Evolutionary conservation across 768 basidiomycete species (phyloP).

Genomic region (Mycena chlorophos): DNA sequence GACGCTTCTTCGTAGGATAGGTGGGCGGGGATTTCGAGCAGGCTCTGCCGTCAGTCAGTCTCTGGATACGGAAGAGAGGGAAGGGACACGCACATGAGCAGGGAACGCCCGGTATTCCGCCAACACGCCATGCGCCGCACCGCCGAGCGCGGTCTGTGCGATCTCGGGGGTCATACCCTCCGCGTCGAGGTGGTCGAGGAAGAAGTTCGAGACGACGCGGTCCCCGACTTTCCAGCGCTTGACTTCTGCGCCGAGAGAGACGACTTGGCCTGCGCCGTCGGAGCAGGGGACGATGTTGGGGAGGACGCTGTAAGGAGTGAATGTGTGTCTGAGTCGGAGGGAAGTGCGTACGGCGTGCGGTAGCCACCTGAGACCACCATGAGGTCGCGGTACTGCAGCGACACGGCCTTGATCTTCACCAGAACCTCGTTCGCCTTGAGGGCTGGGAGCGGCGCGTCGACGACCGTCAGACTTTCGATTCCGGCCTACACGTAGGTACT

Average conservation of each 20-base stretch:
- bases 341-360: slow-evolving; percentile 11
- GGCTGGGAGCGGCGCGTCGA: slow-evolving; percentile 27
- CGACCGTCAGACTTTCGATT: slow-evolving; percentile 30
- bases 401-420: slow-evolving; percentile 57
- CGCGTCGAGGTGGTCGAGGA: slow-evolving; percentile 45
- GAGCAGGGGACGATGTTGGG: slow-evolving; percentile 40
- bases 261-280: slow-evolving; percentile 61
- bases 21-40: slow-evolving; percentile 54
- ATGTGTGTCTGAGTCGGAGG: background rate
- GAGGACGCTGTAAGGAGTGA: slow-evolving; percentile 17
- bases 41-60: slow-evolving; percentile 30
- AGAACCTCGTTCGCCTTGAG: slow-evolving; percentile 51
- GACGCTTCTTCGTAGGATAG: slow-evolving; percentile 65
- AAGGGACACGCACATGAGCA: slow-evolving; percentile 32
- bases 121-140: slow-evolving; percentile 49
- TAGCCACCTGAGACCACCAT: slow-evolving; percentile 42
- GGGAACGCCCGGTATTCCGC: slow-evolving; percentile 56
- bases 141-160: slow-evolving; percentile 41
- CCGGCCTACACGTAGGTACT: too few species aligned
- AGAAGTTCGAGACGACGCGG: slow-evolving; percentile 56
- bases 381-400: slow-evolving; percentile 58
- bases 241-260: slow-evolving; percentile 45
- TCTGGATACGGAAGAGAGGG: background rate
- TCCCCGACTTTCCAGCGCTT: slow-evolving; percentile 54
- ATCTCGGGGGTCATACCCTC: slow-evolving; percentile 33